These are phyloP conservation scores for Morella rubra DNA, from an alignment of 306 rosid species.

Conservation along the genomic window DNA sequence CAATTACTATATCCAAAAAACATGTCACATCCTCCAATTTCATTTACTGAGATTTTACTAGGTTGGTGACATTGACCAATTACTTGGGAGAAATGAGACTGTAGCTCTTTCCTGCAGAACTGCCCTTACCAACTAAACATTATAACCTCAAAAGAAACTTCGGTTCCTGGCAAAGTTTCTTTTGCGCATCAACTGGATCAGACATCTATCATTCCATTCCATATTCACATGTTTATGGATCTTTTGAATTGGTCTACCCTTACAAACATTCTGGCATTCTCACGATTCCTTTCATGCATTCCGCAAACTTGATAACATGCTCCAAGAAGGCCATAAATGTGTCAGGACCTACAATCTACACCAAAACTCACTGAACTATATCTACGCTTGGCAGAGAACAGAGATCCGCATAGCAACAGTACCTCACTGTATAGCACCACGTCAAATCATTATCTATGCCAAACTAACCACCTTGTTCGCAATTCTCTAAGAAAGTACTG, in stretches of 20 bases:
- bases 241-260: no score
- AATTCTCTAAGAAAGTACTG: neutral
- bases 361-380: neutral
- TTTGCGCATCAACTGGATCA: neutral
- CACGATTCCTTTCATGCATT: neutral
- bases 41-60: neutral
- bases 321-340: neutral
- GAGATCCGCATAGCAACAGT: neutral
- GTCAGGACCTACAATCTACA: neutral
- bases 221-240: neutral
- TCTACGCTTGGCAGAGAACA: neutral
- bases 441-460: neutral
- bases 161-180: no score
- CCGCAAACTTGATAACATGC: neutral
- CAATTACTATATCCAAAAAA: neutral
- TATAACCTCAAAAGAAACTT: neutral
- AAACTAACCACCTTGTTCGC: neutral
- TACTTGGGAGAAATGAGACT: neutral
- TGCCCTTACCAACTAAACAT: neutral
- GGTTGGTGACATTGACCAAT: neutral
- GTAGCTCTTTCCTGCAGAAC: neutral
- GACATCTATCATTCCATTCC: neutral
- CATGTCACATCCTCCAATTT: neutral
- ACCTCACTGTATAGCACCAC: neutral
- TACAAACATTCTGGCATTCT: neutral